phyloP scores from a whole-genome alignment of 1,284 basidiomycete species.

The Takashimella tepidaria region DNA sequence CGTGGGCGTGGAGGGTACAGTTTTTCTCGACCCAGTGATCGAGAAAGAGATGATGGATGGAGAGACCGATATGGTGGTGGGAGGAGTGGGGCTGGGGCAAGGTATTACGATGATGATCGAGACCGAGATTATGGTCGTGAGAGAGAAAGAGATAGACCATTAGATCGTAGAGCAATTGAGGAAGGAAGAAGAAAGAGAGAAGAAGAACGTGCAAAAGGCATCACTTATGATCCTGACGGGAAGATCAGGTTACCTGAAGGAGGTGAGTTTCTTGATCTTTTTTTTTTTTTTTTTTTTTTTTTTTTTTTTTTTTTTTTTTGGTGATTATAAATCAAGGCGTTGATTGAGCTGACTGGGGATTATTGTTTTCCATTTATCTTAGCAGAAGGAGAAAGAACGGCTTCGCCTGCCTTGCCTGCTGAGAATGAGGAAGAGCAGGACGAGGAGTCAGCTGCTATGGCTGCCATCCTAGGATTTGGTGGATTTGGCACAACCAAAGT shows the following conservation, averaged over 20 bases:
- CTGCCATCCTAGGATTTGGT: conserved; percentile 80
- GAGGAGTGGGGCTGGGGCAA: conserved; percentile 11
- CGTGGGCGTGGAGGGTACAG: conserved; percentile 13
- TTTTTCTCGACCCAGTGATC: too few species aligned
- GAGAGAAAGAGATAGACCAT: conserved; percentile 27
- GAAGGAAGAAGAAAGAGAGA: conserved; percentile 44
- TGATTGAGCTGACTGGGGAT: too few species aligned
- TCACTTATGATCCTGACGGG: conserved; percentile 29
- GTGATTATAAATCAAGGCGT: too few species aligned
- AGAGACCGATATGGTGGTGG: conserved; percentile 10
- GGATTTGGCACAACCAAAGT: conserved; percentile 91
- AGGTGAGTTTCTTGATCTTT: too few species aligned
- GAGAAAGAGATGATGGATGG: conserved; percentile 13
- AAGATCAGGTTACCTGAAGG: conserved; percentile 19
- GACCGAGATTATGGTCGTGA: conserved; percentile 4
- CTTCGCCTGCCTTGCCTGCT: conserved; percentile 53
- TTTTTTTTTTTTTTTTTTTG: too few species aligned
- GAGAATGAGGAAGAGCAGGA: conserved; percentile 66
- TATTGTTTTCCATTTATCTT: too few species aligned
- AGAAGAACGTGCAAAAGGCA: conserved; percentile 39
- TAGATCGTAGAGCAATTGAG: conserved; percentile 43
- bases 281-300: too few species aligned
- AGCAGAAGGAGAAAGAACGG: conserved; percentile 1
- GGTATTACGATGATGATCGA: conserved; percentile 11
- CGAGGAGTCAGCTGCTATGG: conserved; percentile 65